Evolutionary conservation across 495 filamentous ascomycete species (phyloP).

Genomic region (Bathelium albidoporum): DNA sequence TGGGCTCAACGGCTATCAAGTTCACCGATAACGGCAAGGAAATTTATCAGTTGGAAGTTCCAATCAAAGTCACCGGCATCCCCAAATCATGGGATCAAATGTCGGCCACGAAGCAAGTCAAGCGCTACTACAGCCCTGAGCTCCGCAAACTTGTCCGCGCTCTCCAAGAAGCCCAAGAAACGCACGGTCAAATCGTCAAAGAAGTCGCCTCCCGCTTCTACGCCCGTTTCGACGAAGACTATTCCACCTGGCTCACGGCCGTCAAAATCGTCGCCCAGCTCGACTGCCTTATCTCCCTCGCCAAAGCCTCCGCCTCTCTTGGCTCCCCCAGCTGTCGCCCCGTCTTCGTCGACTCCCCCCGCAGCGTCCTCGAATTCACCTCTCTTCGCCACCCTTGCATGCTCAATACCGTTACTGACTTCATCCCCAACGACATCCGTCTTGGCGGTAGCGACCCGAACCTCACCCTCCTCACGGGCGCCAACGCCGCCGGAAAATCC

Average conservation of each 20-base stretch:
- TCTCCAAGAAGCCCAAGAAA: slow-evolving; percentile 89
- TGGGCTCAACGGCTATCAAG: slow-evolving; percentile 58
- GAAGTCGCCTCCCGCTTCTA: slow-evolving; percentile 79
- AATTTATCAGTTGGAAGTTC: slow-evolving; percentile 90
- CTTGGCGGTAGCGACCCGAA: slow-evolving; percentile 71
- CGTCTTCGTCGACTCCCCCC: slow-evolving; percentile 55
- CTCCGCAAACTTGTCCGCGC: slow-evolving; percentile 69
- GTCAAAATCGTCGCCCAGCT: slow-evolving; percentile 82
- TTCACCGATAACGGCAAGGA: slow-evolving; percentile 93
- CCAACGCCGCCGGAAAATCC: slow-evolving; percentile 96
- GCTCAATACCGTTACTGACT: slow-evolving; percentile 75
- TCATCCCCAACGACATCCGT: slow-evolving; percentile 91
- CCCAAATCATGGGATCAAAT: slow-evolving; percentile 89
- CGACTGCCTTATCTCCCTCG: slow-evolving; percentile 87
- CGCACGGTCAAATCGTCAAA: slow-evolving; percentile 82
- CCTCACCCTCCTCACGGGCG: slow-evolving; percentile 88
- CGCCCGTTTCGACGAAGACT: slow-evolving; percentile 76
- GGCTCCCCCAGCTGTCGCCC: slow-evolving; percentile 86
- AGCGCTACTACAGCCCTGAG: slow-evolving; percentile 88
- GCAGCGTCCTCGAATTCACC: slow-evolving; percentile 79
- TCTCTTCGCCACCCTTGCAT: slow-evolving; percentile 95
- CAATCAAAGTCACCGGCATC: slow-evolving; percentile 69
- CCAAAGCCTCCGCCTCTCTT: slow-evolving; percentile 72
- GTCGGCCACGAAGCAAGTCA: slow-evolving; percentile 83
- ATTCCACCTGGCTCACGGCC: slow-evolving; percentile 75